A percentile compares a stretch with the other conserved stretches of the same genome.
Evolutionary conservation across 1,284 basidiomycete genomes (phyloP).

Genomic region (Heliocybe sulcata): DNA sequence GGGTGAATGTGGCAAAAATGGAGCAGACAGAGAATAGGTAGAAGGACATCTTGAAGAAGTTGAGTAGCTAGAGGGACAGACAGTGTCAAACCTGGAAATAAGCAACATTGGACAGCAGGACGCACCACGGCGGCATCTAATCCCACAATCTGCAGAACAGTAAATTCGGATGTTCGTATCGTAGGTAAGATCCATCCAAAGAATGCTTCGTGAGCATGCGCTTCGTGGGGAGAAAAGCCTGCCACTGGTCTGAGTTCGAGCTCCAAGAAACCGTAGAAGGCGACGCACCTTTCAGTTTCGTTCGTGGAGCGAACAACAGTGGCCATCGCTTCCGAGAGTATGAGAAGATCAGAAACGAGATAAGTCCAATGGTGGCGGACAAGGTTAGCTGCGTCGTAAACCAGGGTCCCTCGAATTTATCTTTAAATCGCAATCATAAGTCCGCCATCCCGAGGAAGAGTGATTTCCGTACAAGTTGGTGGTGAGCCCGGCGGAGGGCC

Average conservation of each 20-base stretch:
- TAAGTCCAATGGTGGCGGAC: conserved; percentile 71
- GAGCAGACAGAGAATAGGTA: conserved; percentile 86
- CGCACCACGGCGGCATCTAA: conserved; percentile 89
- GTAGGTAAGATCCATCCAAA: conserved; percentile 97
- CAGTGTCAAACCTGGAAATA: background rate
- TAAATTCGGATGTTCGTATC: conserved; percentile 83
- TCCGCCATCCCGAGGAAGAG: background rate
- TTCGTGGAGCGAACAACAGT: conserved; percentile 85
- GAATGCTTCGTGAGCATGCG: conserved; percentile 76
- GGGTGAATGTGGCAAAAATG: conserved; percentile 66
- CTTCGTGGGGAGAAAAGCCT: conserved; percentile 89
- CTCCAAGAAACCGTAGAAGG: background rate
- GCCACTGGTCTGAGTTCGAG: conserved; percentile 4
- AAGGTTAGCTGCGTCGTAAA: conserved; percentile 86
- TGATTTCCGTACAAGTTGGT: conserved; percentile 38
- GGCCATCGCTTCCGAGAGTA: conserved; percentile 85
- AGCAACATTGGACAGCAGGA: conserved; percentile 9
- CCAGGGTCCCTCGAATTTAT: conserved; percentile 85
- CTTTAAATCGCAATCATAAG: conserved; percentile 22
- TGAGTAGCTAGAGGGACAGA: conserved; percentile 58
- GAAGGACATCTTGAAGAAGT: conserved; percentile 94
- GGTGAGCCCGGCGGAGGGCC: conserved; percentile 49
- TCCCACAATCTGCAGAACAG: conserved; percentile 94
- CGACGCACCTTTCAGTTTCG: conserved; percentile 82
- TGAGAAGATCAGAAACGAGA: conserved; percentile 84